Conservation (phyloP, 768 basidiomycete species). For the Russula dissimulans region DNA sequence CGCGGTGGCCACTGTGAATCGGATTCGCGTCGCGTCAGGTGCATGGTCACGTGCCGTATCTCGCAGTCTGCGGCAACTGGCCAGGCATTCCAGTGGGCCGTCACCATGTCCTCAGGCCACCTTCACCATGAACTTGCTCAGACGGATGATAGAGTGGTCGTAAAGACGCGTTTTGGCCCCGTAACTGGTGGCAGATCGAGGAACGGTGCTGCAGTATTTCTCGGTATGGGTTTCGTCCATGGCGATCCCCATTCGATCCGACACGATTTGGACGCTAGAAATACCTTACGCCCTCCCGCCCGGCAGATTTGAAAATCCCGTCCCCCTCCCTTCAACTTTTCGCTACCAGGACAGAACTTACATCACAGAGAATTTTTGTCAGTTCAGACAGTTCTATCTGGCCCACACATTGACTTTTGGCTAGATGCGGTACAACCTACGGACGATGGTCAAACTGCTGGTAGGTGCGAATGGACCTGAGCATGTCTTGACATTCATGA, state of each 20-base stretch:
- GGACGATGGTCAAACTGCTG: conserved; percentile 55
- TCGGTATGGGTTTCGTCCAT: conserved; percentile 39
- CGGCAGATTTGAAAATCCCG: conserved; percentile 52
- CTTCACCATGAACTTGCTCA: conserved; percentile 47
- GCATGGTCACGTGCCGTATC: not conserved
- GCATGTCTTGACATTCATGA: not conserved
- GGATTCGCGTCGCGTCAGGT: too few species aligned
- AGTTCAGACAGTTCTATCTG: not conserved
- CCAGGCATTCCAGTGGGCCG: not conserved
- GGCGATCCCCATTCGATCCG: not conserved
- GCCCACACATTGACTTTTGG: not conserved
- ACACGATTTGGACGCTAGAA: conserved; percentile 33
- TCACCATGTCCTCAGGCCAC: conserved; percentile 28
- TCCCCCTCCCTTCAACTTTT: conserved; percentile 43
- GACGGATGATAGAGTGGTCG: conserved; percentile 35
- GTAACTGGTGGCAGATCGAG: conserved; percentile 49
- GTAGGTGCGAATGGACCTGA: conserved; percentile 24
- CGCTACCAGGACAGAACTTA: conserved; percentile 54
- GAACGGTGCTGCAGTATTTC: conserved; percentile 55
- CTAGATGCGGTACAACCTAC: conserved; percentile 52
- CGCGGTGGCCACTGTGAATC: too few species aligned
- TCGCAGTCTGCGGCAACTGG: too few species aligned
- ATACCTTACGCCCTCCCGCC: conserved; percentile 66
- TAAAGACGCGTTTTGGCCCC: conserved; percentile 46
- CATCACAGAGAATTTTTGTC: conserved; percentile 48